Evolutionary conservation across 345 rosid species (phyloP), one percentile per base, ranked within the genome.

Genomic region (Streptanthus diversifolius): DNA sequence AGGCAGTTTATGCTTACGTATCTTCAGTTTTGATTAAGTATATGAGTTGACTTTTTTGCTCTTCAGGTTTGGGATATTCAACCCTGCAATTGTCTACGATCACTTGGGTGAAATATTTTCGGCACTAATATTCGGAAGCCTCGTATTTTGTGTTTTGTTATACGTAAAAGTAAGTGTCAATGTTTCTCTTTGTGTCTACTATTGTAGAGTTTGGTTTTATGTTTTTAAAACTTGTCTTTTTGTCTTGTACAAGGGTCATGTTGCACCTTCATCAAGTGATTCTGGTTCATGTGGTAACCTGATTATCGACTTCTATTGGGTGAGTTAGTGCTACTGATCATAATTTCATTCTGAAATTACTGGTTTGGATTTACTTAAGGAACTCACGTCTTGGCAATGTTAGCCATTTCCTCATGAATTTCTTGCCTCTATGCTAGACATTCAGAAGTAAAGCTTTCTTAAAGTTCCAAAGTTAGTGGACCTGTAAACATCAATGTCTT

Each of bases 231-330:
- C 22, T 36, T 54, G 44, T 69, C 17, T 47, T 10, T 29, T 81
- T 77, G 61, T 32, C 78, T 52, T 76, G 33, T 82, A 45, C 63
- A 76, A 92, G 97, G 99, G 99, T 77, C 96, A 84, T 41, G 54
- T 92, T 75, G 97, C 93, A 14, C 97, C 99, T 71, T 95, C 97
- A 51, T 95, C 99, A 44, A 82, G 83, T 27, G 99, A 95, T 80
- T 91, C 95, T 69, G 97, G 99, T 68, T 95, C 99, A 53, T 86
- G 84, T 63, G 96, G 97, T 52, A 95, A 95, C 85, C 30, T 89
- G 36, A 85, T 91, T 70, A 87, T 95, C 30, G 99, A 95, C 78
- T 95, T 95, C 86, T 95, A 95, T 45, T 95, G 96, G 99, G 99
- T 91, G 80, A 87, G 97, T 74, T 22, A 7, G 27, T 66, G 47